Conservation (phyloP, 768 basidiomycete genomes). For the Hericium coralloides region DNA sequence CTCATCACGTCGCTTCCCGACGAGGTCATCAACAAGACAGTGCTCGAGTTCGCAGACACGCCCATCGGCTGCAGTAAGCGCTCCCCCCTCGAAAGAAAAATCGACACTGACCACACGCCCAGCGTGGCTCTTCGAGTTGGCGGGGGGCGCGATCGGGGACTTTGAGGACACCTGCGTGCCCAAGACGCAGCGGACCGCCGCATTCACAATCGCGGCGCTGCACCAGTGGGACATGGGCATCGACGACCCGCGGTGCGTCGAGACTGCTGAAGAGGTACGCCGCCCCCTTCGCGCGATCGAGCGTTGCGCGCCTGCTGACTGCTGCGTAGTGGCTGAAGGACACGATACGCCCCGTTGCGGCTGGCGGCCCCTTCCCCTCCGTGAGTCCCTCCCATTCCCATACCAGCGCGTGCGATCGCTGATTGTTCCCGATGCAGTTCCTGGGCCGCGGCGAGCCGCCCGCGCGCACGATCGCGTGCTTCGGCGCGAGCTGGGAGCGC, state of each 20-base stretch:
- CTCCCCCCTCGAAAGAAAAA: not conserved
- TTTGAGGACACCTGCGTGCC: conserved; percentile 69
- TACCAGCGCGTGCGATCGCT: not conserved
- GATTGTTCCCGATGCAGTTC: conserved; percentile 39
- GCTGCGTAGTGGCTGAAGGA: conserved; percentile 63
- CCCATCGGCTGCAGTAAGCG: conserved; percentile 87
- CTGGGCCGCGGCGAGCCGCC: conserved; percentile 63
- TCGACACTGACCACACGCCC: not conserved
- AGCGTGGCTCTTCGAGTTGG: conserved; percentile 93
- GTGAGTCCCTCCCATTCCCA: conserved; percentile 36
- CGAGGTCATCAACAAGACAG: conserved; percentile 78
- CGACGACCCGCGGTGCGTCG: conserved; percentile 72
- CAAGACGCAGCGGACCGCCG: conserved; percentile 66
- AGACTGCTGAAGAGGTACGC: conserved; percentile 72
- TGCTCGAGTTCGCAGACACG: conserved; percentile 69
- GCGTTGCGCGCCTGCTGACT: conserved; percentile 9
- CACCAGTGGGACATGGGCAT: conserved; percentile 89
- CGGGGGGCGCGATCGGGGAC: conserved; percentile 72
- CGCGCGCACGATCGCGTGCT: conserved; percentile 54
- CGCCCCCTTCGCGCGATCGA: conserved; percentile 1
- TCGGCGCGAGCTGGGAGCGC: conserved; percentile 67
- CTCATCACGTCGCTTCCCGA: conserved; percentile 80
- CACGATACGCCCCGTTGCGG: conserved; percentile 59
- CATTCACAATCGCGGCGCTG: conserved; percentile 81
- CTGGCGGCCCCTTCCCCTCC: conserved; percentile 79